Percentiles rank a stretch among this genome's conserved stretches.
Evolutionary conservation across 495 filamentous ascomycete genomes (phyloP).

Genomic region (Tetracladium setigerum): DNA sequence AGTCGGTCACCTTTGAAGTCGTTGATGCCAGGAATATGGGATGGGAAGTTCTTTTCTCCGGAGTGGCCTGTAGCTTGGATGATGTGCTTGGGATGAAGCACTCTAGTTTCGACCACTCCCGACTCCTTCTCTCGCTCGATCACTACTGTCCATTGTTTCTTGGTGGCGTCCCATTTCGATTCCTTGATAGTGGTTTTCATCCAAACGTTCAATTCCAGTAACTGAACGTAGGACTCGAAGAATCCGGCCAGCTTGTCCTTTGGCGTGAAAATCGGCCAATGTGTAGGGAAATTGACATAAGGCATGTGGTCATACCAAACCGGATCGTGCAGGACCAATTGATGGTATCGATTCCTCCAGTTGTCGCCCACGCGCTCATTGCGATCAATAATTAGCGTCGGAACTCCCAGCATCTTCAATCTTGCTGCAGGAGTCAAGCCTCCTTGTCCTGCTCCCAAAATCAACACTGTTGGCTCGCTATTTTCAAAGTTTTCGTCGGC

Average conservation of each 20-base stretch:
- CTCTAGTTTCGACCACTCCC: conserved; percentile 8
- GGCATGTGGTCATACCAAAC: conserved; percentile 60
- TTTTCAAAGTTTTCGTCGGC: conserved; percentile 40
- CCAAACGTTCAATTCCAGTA: conserved; percentile 64
- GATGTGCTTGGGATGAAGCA: conserved; percentile 48
- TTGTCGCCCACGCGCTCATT: conserved; percentile 59
- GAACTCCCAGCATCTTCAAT: conserved; percentile 51
- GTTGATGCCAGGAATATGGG: conserved; percentile 50
- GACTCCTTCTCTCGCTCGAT: conserved; percentile 35
- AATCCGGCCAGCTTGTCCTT: conserved; percentile 68
- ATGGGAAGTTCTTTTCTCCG: conserved; percentile 55
- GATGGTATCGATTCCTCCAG: conserved; percentile 49
- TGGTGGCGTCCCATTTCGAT: conserved; percentile 38
- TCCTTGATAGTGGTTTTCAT: conserved; percentile 32
- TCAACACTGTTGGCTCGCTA: conserved; percentile 48
- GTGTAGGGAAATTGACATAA: conserved; percentile 52
- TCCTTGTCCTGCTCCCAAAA: conserved; percentile 40
- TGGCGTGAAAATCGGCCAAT: conserved; percentile 56
- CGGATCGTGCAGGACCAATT: conserved; percentile 54
- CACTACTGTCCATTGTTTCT: conserved; percentile 46
- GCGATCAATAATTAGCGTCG: conserved; percentile 49
- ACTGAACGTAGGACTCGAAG: conserved; percentile 56
- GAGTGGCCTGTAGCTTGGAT: conserved; percentile 59
- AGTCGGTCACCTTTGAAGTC: conserved; percentile 50
- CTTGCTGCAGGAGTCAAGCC: conserved; percentile 51